Evolutionary conservation across 805 yeast genomes (phyloP), one percentile per base, ranked within the genome.

Genomic region (Jamesozyma piceae): DNA sequence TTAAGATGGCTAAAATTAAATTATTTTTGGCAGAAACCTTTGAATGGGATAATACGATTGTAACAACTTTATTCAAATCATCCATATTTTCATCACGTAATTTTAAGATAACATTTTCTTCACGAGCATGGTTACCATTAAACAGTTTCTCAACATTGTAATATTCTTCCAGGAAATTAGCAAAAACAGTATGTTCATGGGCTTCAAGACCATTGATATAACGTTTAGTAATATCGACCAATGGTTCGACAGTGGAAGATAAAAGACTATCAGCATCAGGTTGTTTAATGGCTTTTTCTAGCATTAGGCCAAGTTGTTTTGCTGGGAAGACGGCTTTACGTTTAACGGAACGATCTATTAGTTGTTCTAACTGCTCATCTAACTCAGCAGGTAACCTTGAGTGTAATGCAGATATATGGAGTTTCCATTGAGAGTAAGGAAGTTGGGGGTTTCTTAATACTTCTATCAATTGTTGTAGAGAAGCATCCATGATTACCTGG

Each of bases 1-100:
- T 78, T 58, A 90, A 72, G 49, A 92, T 82, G 28, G 95, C 95
- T 60, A 86, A 71, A 41, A 92, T 72, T 60, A 94, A 75, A 62
- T 82, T 86, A 69, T 88, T 92, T 73, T 89, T 92, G 37, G 96
- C 87, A 41, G 94, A 83, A 28, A 89, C 92, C 62, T 95, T 80
- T 15, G 95, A 78, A 65, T 94, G 99, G 11, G 97, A 89, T 59
- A 89, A 73, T 26, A 82, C 87, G 43, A 74, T 72, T 46, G 69
- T 55, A 42, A 86, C 80, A 43, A 90, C 97, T 57, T 75, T 77
- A 37, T 72, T 69, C 60, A 90, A 73, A 47, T 82, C 81, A 41
- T 80, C 75, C 62, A 82, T 80, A 69, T 88, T 75, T 63, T 84
- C 88, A 54, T 92, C 97, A 66, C 99, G 82, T 47, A 94, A 72